Conservation (phyloP, 768 basidiomycete genomes). For the Kwoniella europaea region DNA sequence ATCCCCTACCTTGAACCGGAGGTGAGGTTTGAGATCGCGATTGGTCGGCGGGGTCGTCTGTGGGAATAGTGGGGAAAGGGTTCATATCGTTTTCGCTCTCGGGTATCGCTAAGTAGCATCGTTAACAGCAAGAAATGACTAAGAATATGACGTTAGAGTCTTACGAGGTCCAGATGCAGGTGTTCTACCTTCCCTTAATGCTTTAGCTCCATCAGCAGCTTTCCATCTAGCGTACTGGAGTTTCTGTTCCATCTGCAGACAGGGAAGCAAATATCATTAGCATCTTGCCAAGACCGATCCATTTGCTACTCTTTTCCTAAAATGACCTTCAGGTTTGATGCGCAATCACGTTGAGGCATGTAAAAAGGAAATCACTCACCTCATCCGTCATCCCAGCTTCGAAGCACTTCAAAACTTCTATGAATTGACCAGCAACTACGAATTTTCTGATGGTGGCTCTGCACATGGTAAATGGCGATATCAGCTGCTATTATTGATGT, state of each 20-base stretch:
- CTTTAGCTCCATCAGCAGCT: conserved; percentile 91
- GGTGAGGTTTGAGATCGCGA: neutral
- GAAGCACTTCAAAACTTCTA: conserved; percentile 74
- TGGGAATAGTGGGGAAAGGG: conserved; percentile 38
- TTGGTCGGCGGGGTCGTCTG: conserved; percentile 31
- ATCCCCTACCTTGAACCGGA: conserved; percentile 25
- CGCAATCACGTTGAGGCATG: no score
- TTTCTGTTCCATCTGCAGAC: conserved; percentile 75
- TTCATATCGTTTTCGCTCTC: conserved; percentile 26
- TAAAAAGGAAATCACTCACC: conserved; percentile 33
- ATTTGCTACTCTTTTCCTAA: no score
- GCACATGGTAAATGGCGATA: neutral
- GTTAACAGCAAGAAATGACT: neutral
- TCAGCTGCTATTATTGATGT: no score
- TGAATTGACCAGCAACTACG: conserved; percentile 89
- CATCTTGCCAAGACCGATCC: no score
- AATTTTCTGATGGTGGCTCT: conserved; percentile 94
- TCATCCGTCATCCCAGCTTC: conserved; percentile 58
- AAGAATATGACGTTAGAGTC: conserved; percentile 26
- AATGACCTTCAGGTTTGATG: no score
- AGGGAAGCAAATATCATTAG: no score
- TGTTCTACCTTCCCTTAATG: conserved; percentile 87
- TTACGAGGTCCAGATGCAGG: conserved; percentile 79
- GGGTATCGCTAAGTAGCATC: conserved; percentile 34
- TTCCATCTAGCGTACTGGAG: conserved; percentile 97